phyloP scores from a whole-genome alignment of 2,329 filamentous ascomycete species.

The Tolypocladium tropicale region DNA sequence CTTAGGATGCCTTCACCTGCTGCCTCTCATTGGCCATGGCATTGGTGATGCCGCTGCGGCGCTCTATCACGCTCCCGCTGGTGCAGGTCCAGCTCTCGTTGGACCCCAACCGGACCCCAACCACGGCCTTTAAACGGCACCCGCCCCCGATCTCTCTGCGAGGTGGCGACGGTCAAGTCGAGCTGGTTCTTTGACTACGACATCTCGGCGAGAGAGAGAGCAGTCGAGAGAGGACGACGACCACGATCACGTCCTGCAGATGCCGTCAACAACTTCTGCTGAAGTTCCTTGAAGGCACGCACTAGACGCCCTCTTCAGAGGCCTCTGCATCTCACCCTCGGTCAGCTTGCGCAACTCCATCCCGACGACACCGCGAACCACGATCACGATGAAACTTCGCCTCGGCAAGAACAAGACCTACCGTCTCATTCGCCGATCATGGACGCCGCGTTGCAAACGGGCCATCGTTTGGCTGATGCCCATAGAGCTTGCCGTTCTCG shows the following conservation, averaged over 20 bases:
- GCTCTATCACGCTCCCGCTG: slow-evolving; percentile 4
- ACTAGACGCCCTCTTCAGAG: not conserved
- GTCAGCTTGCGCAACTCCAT: not conserved
- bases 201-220: not conserved
- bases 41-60: slow-evolving; percentile 3
- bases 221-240: not conserved
- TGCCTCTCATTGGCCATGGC: slow-evolving; percentile 15
- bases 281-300: not conserved
- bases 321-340: not conserved
- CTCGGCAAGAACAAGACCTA: slow-evolving; percentile 23
- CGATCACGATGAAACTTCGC: slow-evolving; percentile 12
- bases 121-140: slow-evolving; percentile 15
- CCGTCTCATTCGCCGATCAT: slow-evolving; percentile 47
- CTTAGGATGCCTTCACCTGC: slow-evolving; percentile 14
- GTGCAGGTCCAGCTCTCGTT: not conserved
- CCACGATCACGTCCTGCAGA: not conserved
- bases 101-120: not conserved
- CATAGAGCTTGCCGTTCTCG: slow-evolving; percentile 53
- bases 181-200: not conserved
- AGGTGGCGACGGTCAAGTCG: not conserved
- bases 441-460: slow-evolving; percentile 38
- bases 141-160: slow-evolving; percentile 4
- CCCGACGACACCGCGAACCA: not conserved
- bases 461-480: slow-evolving; percentile 54
- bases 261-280: not conserved